These are phyloP conservation scores for Saccharomyces paradoxus DNA, from an alignment of 805 yeast species.

Conservation along the genomic window DNA sequence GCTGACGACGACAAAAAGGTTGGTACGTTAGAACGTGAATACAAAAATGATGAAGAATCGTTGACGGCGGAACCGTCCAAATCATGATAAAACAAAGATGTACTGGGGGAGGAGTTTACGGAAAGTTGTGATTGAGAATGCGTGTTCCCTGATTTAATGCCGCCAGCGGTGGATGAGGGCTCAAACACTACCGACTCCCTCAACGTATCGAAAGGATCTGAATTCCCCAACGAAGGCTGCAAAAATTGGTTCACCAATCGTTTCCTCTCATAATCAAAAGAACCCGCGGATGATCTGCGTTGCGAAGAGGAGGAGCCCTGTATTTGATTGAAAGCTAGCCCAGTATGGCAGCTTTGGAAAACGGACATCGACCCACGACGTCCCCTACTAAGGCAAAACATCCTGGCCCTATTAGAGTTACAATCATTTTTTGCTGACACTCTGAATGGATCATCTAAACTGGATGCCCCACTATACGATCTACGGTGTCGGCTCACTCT, in stretches of 20 bases:
- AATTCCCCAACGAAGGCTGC: slow-evolving; percentile 1
- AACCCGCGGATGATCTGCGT: background rate
- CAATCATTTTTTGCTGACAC: background rate
- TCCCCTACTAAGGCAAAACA: background rate
- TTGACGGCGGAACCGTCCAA: background rate
- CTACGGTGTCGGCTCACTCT: background rate
- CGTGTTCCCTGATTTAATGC: background rate
- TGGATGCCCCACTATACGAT: background rate
- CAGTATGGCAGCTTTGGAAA: background rate
- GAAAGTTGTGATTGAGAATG: background rate
- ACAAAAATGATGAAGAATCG: background rate
- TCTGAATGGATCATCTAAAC: background rate
- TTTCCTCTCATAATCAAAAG: background rate
- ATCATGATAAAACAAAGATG: background rate
- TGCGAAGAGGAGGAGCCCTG: background rate
- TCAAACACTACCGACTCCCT: slow-evolving; percentile 4
- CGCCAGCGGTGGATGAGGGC: background rate
- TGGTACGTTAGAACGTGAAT: background rate
- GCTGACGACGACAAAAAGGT: background rate
- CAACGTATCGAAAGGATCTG: slow-evolving; percentile 7
- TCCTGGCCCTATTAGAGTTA: background rate
- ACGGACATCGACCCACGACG: background rate
- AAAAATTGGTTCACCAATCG: slow-evolving; percentile 2
- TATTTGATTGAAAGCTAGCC: background rate
- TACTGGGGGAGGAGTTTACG: background rate